Evolutionary conservation across 2,329 filamentous ascomycete species (phyloP), one percentile per base, ranked within the genome.

Genomic region (Arthrobotrys entomopaga): DNA sequence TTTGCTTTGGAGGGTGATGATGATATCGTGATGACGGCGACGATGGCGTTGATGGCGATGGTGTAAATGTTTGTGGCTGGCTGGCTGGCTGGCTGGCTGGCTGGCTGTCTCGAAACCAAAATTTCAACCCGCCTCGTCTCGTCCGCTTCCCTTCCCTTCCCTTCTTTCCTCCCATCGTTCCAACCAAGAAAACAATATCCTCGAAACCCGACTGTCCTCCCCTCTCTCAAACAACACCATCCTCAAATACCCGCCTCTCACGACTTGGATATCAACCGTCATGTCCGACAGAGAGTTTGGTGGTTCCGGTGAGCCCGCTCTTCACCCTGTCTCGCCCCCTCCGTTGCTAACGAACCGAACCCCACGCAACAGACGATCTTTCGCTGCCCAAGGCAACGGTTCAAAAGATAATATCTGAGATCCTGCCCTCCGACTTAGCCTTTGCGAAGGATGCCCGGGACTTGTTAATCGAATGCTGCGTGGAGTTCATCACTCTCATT

Each of bases 401-500:
- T 48, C 87, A 89, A 79, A 90, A 90, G 83, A 99, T 99, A 77
- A 94, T 99, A 78, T 90, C 90, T 70, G 95, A 99, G 82, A 97
- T 99, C 79, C 87, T 99, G 0, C 89, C 92, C 1, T 86, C 86
- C 16, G 92, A 92, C 58, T 87, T 96, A 76, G 90, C 91, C 1
- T 98, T 98, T 81, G 92, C 93, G 49, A 97, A 97, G 81, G 95
- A 99, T 79, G 93, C 94, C 11, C 90, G 95, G 73, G 95, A 99
- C 80, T 86, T 98, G 1, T 86, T 99, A 60, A 99, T 99, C 79
- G 95, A 98, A 84, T 98, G 95, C 84, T 99, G 95, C 80, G 94
- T 99, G 80, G 95, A 99, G 82, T 99, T 99, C 82, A 97, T 99
- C 82, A 98, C 95, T 16, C 88, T 99, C 79, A 91, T 99, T 78